phyloP scores from a whole-genome alignment of 1,139 yeast genomes.

The Magnusiomyces tetraspermus region DNA sequence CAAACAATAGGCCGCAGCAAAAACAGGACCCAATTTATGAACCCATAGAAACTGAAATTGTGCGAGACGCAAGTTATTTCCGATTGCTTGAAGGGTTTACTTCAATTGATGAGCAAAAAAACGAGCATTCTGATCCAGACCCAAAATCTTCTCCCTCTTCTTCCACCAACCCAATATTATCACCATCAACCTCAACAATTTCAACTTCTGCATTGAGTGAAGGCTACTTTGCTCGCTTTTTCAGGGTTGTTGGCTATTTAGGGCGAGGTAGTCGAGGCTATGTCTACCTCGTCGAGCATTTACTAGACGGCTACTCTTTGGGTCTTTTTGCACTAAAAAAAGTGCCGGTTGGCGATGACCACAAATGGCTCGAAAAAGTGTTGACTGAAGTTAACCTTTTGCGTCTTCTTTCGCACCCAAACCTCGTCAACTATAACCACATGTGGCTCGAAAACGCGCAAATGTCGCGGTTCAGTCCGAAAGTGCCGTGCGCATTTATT shows the following conservation, averaged over 20 bases:
- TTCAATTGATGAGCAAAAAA: neutral
- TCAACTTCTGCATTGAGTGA: slow-evolving; percentile 45
- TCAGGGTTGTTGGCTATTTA: slow-evolving; percentile 41
- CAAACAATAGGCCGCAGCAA: neutral
- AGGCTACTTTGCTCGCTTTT: slow-evolving; percentile 64
- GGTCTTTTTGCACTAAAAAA: slow-evolving; percentile 80
- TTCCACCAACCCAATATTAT: too few species aligned
- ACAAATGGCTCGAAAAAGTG: slow-evolving; percentile 57
- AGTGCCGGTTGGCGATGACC: slow-evolving; percentile 72
- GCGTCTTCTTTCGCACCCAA: slow-evolving; percentile 43
- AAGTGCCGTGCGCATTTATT: slow-evolving; percentile 73
- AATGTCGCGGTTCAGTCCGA: slow-evolving; percentile 46
- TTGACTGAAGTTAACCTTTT: slow-evolving; percentile 67
- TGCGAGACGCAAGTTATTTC: slow-evolving; percentile 26
- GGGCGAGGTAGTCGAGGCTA: slow-evolving; percentile 83
- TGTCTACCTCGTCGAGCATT: slow-evolving; percentile 75
- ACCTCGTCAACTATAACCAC: slow-evolving; percentile 76
- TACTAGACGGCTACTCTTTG: slow-evolving; percentile 55
- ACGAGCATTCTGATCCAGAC: neutral
- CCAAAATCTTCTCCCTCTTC: too few species aligned
- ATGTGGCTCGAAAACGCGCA: slow-evolving; percentile 81
- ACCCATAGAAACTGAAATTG: neutral
- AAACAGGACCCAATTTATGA: neutral
- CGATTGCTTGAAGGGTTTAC: slow-evolving; percentile 20
- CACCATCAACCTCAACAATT: slow-evolving; percentile 20